Conservation (phyloP, 169 alveolate genomes). For the Toxoplasma gondii region DNA sequence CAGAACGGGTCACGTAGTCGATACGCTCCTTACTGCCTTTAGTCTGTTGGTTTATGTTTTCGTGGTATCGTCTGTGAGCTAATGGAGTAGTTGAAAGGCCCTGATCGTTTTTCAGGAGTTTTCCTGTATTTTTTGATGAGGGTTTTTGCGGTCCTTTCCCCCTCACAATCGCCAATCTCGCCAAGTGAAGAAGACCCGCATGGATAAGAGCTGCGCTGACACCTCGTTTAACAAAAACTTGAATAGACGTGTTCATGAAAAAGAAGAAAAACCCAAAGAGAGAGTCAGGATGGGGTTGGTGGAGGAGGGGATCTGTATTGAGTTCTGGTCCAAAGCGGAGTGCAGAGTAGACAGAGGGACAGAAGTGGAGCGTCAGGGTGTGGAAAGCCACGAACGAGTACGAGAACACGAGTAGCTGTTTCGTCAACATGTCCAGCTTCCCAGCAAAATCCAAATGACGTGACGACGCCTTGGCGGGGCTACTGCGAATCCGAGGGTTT, state of each 20-base stretch:
- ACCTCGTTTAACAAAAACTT: slow-evolving; percentile 45
- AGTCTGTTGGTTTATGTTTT: no score
- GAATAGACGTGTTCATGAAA: slow-evolving; percentile 38
- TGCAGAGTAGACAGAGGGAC: slow-evolving; percentile 19
- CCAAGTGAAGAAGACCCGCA: slow-evolving; percentile 40
- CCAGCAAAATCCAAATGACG: slow-evolving; percentile 25
- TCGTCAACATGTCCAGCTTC: slow-evolving; percentile 31
- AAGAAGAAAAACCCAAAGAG: slow-evolving; percentile 44
- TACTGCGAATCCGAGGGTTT: background rate
- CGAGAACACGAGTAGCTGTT: slow-evolving; percentile 30
- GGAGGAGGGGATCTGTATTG: slow-evolving; percentile 22
- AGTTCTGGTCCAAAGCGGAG: slow-evolving; percentile 25
- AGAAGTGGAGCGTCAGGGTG: slow-evolving; percentile 28
- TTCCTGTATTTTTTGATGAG: background rate
- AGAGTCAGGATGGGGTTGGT: slow-evolving; percentile 29
- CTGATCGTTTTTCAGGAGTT: no score
- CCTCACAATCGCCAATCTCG: slow-evolving; percentile 1
- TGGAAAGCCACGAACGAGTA: slow-evolving; percentile 40
- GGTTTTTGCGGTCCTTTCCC: background rate
- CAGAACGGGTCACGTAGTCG: no score
- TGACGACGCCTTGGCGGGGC: background rate
- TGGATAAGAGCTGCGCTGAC: slow-evolving; percentile 37
- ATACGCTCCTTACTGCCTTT: no score
- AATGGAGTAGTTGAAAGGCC: no score
- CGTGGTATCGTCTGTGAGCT: no score